phyloP scores from a whole-genome alignment of 352 stramenopile genomes.

The Globisporangium splendens region DNA sequence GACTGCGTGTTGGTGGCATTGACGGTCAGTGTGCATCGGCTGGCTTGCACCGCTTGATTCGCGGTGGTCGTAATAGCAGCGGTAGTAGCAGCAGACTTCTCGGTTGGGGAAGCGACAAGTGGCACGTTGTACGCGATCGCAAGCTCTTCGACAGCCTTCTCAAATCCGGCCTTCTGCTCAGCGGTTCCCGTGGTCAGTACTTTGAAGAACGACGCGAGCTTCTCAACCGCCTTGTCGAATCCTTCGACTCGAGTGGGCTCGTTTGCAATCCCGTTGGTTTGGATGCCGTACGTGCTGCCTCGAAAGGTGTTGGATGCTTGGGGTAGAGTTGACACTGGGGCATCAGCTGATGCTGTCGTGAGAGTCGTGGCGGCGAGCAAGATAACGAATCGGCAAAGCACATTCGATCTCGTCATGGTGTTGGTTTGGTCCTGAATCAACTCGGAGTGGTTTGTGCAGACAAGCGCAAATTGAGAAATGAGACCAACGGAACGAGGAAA shows the following conservation, averaged over 20 bases:
- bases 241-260: constrained; percentile 6
- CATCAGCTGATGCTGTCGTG: too few species aligned
- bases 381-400: too few species aligned
- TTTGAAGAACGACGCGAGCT: constrained; percentile 12
- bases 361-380: too few species aligned
- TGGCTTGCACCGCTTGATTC: constrained; percentile 11
- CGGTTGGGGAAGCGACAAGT: constrained; percentile 19
- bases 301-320: too few species aligned
- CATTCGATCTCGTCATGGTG: too few species aligned
- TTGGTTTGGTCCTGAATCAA: too few species aligned
- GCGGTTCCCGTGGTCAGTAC: constrained; percentile 7
- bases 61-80: constrained; percentile 5
- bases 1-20: constrained; percentile 14
- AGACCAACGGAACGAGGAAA: too few species aligned
- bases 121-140: constrained; percentile 26
- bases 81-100: constrained; percentile 14
- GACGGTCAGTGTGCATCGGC: constrained; percentile 20
- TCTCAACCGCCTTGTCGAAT: constrained; percentile 14
- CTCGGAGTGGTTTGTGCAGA: too few species aligned
- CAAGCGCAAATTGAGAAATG: too few species aligned
- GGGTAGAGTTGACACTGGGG: too few species aligned
- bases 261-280: too few species aligned
- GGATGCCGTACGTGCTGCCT: too few species aligned
- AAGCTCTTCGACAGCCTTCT: constrained; percentile 21
- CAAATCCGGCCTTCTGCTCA: constrained; percentile 13